Percentiles rank a stretch among this genome's conserved stretches.
Evolutionary conservation across 2,329 filamentous ascomycete species (phyloP).

Genomic region (Orbilia javanica): DNA sequence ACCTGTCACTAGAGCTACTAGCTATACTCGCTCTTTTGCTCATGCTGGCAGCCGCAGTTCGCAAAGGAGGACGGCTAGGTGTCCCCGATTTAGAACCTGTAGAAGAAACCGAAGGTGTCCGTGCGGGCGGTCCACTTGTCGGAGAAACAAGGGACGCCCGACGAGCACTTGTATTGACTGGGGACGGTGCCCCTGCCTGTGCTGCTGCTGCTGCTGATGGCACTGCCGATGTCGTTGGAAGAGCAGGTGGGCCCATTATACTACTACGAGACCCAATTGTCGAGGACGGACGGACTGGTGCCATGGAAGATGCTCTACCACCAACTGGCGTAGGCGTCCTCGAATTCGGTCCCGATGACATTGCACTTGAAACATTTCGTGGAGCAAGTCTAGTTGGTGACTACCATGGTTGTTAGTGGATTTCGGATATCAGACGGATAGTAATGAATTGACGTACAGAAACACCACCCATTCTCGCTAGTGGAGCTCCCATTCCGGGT

Average conservation of each 20-base stretch:
- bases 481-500: slow-evolving; percentile 27
- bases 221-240: slow-evolving; percentile 30
- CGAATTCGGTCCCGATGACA: slow-evolving; percentile 43
- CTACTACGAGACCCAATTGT: slow-evolving; percentile 31
- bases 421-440: neutral
- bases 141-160: slow-evolving; percentile 52
- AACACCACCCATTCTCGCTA: slow-evolving; percentile 34
- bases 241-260: slow-evolving; percentile 50
- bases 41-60: slow-evolving; percentile 36
- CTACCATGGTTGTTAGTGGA: slow-evolving; percentile 27
- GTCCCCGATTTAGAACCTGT: slow-evolving; percentile 25
- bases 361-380: slow-evolving; percentile 45
- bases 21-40: slow-evolving; percentile 41
- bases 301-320: slow-evolving; percentile 40
- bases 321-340: slow-evolving; percentile 54
- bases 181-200: neutral
- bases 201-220: neutral
- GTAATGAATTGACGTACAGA: slow-evolving; percentile 15
- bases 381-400: slow-evolving; percentile 54
- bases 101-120: slow-evolving; percentile 48
- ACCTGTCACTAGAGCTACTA: slow-evolving; percentile 63
- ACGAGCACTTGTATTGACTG: slow-evolving; percentile 3
- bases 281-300: slow-evolving; percentile 31
- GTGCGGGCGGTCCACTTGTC: slow-evolving; percentile 22
- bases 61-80: slow-evolving; percentile 32